Conservation (phyloP, 805 yeast genomes). For the Candida wancherniae region DNA sequence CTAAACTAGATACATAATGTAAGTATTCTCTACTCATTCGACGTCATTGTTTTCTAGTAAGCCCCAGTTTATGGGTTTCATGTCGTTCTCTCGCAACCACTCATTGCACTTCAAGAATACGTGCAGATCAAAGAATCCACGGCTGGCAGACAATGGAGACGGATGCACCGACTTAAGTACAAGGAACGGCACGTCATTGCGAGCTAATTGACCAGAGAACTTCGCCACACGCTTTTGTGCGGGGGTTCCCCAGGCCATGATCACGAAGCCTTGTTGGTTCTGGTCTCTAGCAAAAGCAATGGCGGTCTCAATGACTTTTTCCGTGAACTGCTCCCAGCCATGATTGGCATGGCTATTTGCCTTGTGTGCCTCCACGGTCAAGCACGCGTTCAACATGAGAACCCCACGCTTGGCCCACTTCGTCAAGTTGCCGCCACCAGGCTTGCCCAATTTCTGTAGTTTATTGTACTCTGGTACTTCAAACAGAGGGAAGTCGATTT, state of each 20-base stretch:
- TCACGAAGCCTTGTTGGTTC: constrained; percentile 49
- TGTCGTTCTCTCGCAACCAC: constrained; percentile 54
- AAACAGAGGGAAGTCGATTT: constrained; percentile 63
- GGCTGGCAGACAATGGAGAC: constrained; percentile 84
- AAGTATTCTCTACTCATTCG: too few species aligned
- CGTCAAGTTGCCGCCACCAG: constrained; percentile 62
- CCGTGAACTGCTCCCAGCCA: constrained; percentile 94
- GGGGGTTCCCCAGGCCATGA: constrained; percentile 80
- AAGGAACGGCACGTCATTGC: constrained; percentile 32
- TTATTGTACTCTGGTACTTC: constrained; percentile 42
- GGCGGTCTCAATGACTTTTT: constrained; percentile 53
- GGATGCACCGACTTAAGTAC: constrained; percentile 85
- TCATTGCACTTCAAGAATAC: constrained; percentile 75
- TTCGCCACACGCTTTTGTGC: constrained; percentile 58
- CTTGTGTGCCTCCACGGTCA: constrained; percentile 88
- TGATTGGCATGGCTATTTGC: constrained; percentile 87
- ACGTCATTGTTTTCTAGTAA: constrained; percentile 27
- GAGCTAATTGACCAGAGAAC: constrained; percentile 21
- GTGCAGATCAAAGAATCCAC: constrained; percentile 72
- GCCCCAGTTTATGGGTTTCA: constrained; percentile 63
- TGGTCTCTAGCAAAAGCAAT: constrained; percentile 41
- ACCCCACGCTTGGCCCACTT: constrained; percentile 90
- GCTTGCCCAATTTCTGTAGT: constrained; percentile 21
- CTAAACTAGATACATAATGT: too few species aligned
- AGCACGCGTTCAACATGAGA: constrained; percentile 75